phyloP scores from a whole-genome alignment of 768 basidiomycete species.

The Rhodocollybia butyracea region DNA sequence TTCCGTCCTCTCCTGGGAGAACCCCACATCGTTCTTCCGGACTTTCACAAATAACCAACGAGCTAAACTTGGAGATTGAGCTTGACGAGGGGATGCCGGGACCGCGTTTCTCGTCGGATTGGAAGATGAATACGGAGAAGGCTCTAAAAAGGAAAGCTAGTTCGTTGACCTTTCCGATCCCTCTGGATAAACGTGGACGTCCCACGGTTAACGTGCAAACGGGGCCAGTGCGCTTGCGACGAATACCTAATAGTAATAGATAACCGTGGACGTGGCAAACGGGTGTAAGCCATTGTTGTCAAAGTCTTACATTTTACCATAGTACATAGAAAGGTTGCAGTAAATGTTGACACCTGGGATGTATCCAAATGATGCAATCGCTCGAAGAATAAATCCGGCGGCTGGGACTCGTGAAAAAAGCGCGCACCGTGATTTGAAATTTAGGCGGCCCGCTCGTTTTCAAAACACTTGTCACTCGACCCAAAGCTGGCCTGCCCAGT shows the following conservation, averaged over 20 bases:
- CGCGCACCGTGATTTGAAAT: neutral
- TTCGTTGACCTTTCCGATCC: constrained; percentile 1
- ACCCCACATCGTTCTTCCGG: neutral
- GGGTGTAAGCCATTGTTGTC: too few species aligned
- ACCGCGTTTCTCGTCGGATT: constrained; percentile 5
- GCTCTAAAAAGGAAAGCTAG: neutral
- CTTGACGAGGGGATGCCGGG: neutral
- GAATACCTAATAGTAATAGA: neutral
- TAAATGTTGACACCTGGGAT: too few species aligned
- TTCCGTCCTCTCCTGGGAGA: neutral
- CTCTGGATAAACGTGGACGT: constrained; percentile 2
- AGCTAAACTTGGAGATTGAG: neutral
- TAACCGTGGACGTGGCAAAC: neutral
- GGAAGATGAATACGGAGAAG: neutral
- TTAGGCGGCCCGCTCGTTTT: neutral
- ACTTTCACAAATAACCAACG: constrained; percentile 5
- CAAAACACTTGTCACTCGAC: neutral
- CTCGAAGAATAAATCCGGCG: too few species aligned
- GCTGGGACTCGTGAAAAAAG: too few species aligned
- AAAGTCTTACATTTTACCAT: too few species aligned
- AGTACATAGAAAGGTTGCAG: too few species aligned
- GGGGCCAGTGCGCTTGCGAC: constrained; percentile 1
- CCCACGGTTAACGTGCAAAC: constrained; percentile 5
- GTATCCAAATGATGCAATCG: too few species aligned
- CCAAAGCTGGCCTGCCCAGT: neutral